Evolutionary conservation across 202 grass and related monocot species (phyloP), one percentile per base, ranked within the genome.

Genomic region (Schoenoplectus tabernaemontani): DNA sequence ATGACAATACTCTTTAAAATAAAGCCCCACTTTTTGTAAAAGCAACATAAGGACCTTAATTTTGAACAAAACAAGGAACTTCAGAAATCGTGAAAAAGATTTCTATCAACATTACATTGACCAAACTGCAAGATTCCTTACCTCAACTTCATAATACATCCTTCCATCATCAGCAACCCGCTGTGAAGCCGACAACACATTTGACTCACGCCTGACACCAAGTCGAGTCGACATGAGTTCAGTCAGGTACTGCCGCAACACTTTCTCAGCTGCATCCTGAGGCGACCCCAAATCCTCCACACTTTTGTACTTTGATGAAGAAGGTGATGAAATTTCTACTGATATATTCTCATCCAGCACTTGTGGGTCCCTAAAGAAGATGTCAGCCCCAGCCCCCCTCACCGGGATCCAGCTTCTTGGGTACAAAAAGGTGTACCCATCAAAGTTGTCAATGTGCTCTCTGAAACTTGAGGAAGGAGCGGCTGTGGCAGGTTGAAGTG

Each of bases 111-210:
- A 51, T 74, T 34, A n/a, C 39, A 78, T 42, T 38, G 34, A 81
- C 0, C 4, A 46, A 86, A 66, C 9, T 82, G 9, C 30, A 56
- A 53, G n/a, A 74, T 50, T 32, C 11, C 69, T 74, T 74, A 94
- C 91, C 88, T 92, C 93, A 37, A 97, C 93, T 86, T 97, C 85
- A 30, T 97, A 93, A 81, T 93, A 93, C 51, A 93, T 79, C 70
- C 43, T 89, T 43, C 91, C 95, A 66, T 98, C 88, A 5, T 87
- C 89, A 46, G 86, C 82, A 3, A 89, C 65, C 70, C 86, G 90
- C 9, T 92, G 86, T 4, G 56, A 82, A 4, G 89, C 88, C 5
- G 91, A 86, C 57, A 91, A 36, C 44, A 94, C 83, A 69, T 89
- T 94, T 4, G 91, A 98, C 62, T 94, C 86, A 0, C 91, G 88